Conservation (phyloP, 2,329 filamentous ascomycete species). For the Colletotrichum brevisporum region DNA sequence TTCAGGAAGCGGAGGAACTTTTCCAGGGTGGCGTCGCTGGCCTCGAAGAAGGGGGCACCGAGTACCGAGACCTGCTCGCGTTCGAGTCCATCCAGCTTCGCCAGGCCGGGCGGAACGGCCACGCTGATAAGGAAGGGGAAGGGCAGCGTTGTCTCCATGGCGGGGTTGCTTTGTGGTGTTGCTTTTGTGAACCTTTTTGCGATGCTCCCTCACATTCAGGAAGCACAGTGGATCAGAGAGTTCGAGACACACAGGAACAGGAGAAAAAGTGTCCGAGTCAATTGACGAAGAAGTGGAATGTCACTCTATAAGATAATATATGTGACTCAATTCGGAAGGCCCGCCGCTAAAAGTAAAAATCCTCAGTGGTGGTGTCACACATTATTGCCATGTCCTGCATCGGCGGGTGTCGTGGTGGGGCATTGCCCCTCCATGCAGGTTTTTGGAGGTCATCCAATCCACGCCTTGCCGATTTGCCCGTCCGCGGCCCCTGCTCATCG, state of each 20-base stretch:
- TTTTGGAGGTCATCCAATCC: slow-evolving; percentile 37
- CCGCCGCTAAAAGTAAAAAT: slow-evolving; percentile 39
- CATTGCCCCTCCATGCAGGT: slow-evolving; percentile 44
- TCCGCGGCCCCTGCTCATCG: slow-evolving; percentile 29
- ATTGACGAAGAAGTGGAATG: slow-evolving; percentile 30
- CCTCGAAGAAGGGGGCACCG: slow-evolving; percentile 71
- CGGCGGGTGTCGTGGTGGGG: slow-evolving; percentile 45
- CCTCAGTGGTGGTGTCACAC: slow-evolving; percentile 39
- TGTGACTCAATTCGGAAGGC: slow-evolving; percentile 37
- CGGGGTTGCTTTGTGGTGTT: slow-evolving; percentile 37
- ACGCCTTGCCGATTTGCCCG: slow-evolving; percentile 38
- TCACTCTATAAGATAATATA: slow-evolving; percentile 37
- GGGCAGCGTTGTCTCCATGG: slow-evolving; percentile 75
- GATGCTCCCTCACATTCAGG: slow-evolving; percentile 6
- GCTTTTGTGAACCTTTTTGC: slow-evolving; percentile 8
- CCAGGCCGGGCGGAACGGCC: slow-evolving; percentile 63
- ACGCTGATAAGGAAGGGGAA: slow-evolving; percentile 75
- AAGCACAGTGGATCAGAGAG: slow-evolving; percentile 8
- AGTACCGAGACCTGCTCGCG: slow-evolving; percentile 71
- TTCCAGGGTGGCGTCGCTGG: slow-evolving; percentile 62
- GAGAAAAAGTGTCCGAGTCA: slow-evolving; percentile 11
- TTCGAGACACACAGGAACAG: background rate
- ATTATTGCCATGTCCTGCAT: slow-evolving; percentile 44
- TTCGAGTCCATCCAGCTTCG: slow-evolving; percentile 66
- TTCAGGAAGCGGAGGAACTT: slow-evolving; percentile 63